Evolutionary conservation across 23 red algal genomes (phyloP).

Genomic region (Gracilaria vermiculophylla): DNA sequence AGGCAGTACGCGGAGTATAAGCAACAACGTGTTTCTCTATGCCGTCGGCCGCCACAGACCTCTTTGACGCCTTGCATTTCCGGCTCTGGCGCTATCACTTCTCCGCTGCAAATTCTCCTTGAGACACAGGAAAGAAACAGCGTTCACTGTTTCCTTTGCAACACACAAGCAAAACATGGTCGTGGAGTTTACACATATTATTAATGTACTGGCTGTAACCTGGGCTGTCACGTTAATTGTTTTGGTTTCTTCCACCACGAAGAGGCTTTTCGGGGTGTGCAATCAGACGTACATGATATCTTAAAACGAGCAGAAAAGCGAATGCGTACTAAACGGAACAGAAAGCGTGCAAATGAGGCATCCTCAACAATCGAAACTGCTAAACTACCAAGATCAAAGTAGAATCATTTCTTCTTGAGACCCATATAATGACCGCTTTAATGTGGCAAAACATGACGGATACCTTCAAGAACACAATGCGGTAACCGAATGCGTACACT

Average conservation of each 20-base stretch:
- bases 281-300: too few species aligned
- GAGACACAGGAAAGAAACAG: not conserved
- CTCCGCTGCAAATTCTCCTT: not conserved
- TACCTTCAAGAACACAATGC: not conserved
- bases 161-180: not conserved
- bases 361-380: not conserved
- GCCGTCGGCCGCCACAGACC: too few species aligned
- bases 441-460: not conserved
- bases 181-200: not conserved
- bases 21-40: too few species aligned
- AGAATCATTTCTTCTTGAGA: not conserved
- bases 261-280: too few species aligned
- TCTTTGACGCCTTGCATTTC: too few species aligned
- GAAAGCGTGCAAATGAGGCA: too few species aligned
- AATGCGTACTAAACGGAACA: too few species aligned
- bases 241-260: too few species aligned
- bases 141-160: not conserved
- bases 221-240: constrained; percentile 4
- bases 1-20: too few species aligned
- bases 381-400: not conserved
- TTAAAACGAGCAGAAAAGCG: too few species aligned
- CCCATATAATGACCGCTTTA: not conserved
- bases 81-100: too few species aligned
- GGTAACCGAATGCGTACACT: not conserved
- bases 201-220: not conserved